Evolutionary conservation across 2,329 filamentous ascomycete species (phyloP), one percentile per base, ranked within the genome.

Genomic region (Neobulgaria alba): DNA sequence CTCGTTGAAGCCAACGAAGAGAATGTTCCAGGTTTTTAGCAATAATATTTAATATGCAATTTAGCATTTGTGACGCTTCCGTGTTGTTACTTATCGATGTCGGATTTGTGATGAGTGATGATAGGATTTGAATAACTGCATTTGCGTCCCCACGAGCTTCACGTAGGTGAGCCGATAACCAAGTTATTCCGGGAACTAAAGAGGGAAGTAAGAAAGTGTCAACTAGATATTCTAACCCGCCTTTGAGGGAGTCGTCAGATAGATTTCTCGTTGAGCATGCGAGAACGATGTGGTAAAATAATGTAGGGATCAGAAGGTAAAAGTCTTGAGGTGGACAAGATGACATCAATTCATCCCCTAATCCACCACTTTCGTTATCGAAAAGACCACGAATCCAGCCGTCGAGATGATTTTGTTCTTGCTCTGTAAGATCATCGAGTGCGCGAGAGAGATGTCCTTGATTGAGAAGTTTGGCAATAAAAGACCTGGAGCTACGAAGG

Each of bases 251-350:
- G 29, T 88, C 81, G 33, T 86, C 75, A 1, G 73, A 73, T 3
- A 93, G 61, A 30, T 75, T 68, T 4, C 77, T 77, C 1, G 71
- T 70, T n/a, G 75, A 74, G 50, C 78, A 79, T 1, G 83, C 85
- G 26, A 82, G 66, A 0, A 87, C 74, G 31, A 82, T 85, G 51
- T 87, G 82, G 50, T 82, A 73, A 57, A 90, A 88, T 0, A 92
- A 64, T 0, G 83, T 82, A 1, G 86, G 82, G 10, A 88, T 77
- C 3, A 92, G 69, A 14, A 85, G 65, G 53, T 90, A 90, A 57
- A 92, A 92, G 29, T 88, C 79, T 55, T 89, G 85, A 1, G 86
- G 86, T 1, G 81, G 79, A 52, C 85, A 92, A 1, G 82, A 83
- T 7, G 83, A 80, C 75, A 90, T 85, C 5, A 90, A 66, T 43